A percentile compares a stretch with the other conserved stretches of the same genome.
Evolutionary conservation across 805 yeast genomes (phyloP).

Genomic region (Danielia reshetovae): DNA sequence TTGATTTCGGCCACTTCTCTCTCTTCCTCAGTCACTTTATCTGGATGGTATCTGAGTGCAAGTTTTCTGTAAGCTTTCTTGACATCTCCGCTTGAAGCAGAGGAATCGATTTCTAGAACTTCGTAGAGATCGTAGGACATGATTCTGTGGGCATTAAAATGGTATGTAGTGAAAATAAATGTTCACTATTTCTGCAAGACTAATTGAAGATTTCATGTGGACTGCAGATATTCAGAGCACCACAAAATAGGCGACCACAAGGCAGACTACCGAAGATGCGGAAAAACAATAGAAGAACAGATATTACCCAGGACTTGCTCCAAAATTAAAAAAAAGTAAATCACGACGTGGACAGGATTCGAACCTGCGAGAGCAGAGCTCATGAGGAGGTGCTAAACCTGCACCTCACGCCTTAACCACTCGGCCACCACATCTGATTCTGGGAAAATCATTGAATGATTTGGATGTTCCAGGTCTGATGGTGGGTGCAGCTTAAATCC

Average conservation of each 20-base stretch:
- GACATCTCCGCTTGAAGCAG: conserved; percentile 69
- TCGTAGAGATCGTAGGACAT: conserved; percentile 47
- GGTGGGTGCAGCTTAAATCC: no score
- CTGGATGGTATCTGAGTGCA: conserved; percentile 86
- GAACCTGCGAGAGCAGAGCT: conserved; percentile 25
- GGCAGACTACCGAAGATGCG: background rate
- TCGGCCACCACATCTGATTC: conserved; percentile 22
- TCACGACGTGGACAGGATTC: conserved; percentile 24
- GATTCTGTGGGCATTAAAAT: no score
- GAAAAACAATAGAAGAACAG: background rate
- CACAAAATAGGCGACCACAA: background rate
- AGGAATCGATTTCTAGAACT: conserved; percentile 60
- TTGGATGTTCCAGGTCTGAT: no score
- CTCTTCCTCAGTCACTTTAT: conserved; percentile 68
- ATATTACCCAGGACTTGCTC: background rate
- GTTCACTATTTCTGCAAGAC: no score
- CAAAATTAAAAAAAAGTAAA: conserved; percentile 5
- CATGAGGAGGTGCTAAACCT: conserved; percentile 23
- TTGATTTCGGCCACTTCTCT: conserved; percentile 68
- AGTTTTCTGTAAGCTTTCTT: conserved; percentile 80
- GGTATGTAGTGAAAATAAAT: no score
- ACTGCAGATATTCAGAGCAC: no score
- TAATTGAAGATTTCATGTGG: background rate
- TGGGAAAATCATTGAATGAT: no score
- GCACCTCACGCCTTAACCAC: conserved; percentile 26